A percentile compares a stretch with the other conserved stretches of the same genome.
phyloP scores from a whole-genome alignment of 306 rosid genomes.

The Prunus kanzakura region DNA sequence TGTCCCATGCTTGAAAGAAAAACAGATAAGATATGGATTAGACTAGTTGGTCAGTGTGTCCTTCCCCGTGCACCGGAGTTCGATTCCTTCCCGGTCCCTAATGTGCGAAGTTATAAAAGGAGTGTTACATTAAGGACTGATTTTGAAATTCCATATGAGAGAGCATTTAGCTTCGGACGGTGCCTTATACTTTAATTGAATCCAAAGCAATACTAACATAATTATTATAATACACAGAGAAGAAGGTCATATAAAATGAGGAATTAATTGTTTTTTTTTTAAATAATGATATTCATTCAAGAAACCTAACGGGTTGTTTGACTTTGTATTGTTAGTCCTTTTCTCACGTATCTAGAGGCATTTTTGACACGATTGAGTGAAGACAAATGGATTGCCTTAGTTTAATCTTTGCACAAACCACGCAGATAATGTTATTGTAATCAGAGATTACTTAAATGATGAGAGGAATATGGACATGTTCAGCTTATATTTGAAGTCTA shows the following conservation, averaged over 20 bases:
- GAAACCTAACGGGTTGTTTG: constrained; percentile 1
- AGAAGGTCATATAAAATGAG: background rate
- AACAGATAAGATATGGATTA: too few relatives aligned
- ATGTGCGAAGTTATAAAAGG: too few relatives aligned
- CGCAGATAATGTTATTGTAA: too few relatives aligned
- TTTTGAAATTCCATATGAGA: background rate
- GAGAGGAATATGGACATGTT: constrained; percentile 6
- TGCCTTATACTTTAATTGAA: background rate
- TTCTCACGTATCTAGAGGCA: background rate
- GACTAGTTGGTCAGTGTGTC: too few relatives aligned
- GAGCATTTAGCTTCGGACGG: background rate
- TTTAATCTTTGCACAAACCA: background rate
- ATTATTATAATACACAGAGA: background rate
- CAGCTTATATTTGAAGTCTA: background rate
- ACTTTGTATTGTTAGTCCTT: background rate
- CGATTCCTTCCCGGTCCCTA: too few relatives aligned
- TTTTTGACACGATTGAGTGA: constrained; percentile 2
- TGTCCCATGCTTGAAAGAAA: too few relatives aligned
- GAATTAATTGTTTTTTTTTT: background rate
- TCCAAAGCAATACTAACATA: background rate
- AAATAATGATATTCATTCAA: background rate
- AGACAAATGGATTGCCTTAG: background rate
- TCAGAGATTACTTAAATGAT: background rate
- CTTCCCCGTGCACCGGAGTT: too few relatives aligned
- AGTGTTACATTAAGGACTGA: too few relatives aligned